A percentile compares a stretch with the other conserved stretches of the same genome.
These are phyloP conservation scores for Salix suchowensis DNA, from an alignment of 345 rosid species.

Conservation along the genomic window DNA sequence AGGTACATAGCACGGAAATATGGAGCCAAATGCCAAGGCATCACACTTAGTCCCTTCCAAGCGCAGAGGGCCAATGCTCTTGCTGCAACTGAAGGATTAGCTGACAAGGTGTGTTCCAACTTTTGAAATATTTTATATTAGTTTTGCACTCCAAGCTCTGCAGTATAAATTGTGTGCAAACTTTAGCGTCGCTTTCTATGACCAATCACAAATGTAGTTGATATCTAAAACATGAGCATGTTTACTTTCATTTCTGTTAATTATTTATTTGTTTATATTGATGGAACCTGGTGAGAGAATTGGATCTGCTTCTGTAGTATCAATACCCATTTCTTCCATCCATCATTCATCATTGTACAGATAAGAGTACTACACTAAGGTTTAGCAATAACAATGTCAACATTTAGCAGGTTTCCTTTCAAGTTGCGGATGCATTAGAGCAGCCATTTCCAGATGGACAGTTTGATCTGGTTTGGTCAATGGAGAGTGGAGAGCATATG, in stretches of 20 bases:
- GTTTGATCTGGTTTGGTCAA: constrained; percentile 89
- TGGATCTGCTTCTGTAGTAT: neutral
- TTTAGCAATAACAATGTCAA: neutral
- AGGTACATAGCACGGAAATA: constrained; percentile 64
- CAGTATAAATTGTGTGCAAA: no score
- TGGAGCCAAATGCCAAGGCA: constrained; percentile 64
- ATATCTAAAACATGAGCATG: no score
- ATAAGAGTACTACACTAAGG: neutral
- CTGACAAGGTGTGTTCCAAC: constrained; percentile 38
- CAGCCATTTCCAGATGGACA: constrained; percentile 82
- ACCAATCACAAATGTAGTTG: no score
- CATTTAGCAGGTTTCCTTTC: constrained; percentile 54
- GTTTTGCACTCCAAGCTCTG: neutral
- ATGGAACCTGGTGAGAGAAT: neutral
- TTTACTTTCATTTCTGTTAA: no score
- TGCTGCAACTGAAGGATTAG: constrained; percentile 58
- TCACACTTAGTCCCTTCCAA: constrained; percentile 82
- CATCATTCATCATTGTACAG: no score
- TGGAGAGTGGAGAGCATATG: constrained; percentile 99
- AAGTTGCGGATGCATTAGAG: constrained; percentile 83
- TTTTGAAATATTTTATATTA: no score
- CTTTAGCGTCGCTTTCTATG: no score
- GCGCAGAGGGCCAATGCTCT: constrained; percentile 73
- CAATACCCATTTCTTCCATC: no score
- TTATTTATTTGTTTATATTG: neutral